These are phyloP conservation scores for Xylaria sp. DNA, from an alignment of 2,329 filamentous ascomycete genomes.

Conservation along the genomic window DNA sequence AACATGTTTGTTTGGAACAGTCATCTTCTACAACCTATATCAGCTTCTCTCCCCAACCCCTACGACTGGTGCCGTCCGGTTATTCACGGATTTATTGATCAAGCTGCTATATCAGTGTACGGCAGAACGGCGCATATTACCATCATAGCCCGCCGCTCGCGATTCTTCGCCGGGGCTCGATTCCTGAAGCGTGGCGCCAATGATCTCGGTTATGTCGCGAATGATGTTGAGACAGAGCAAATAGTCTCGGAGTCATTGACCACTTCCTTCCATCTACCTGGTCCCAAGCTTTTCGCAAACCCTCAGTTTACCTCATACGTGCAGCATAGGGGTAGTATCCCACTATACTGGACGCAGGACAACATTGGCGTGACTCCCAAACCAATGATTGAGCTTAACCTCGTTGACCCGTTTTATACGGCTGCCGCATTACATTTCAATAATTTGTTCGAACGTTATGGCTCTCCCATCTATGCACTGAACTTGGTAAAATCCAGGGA, in stretches of 20 bases:
- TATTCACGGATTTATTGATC: slow-evolving; percentile 95
- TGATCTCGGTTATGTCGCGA: slow-evolving; percentile 93
- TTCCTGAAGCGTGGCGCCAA: slow-evolving; percentile 96
- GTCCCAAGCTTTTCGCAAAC: slow-evolving; percentile 82
- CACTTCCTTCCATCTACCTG: slow-evolving; percentile 93
- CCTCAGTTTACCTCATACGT: slow-evolving; percentile 95
- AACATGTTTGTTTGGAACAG: slow-evolving; percentile 99
- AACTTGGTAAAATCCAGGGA: slow-evolving; percentile 92
- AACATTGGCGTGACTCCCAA: slow-evolving; percentile 95
- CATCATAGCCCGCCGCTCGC: slow-evolving; percentile 88
- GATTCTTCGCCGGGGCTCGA: slow-evolving; percentile 91
- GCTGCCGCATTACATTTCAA: slow-evolving; percentile 95
- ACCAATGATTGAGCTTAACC: slow-evolving; percentile 91
- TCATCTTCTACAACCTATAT: slow-evolving; percentile 80
- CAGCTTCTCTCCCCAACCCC: slow-evolving; percentile 72
- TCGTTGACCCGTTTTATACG: slow-evolving; percentile 95
- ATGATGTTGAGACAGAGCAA: slow-evolving; percentile 98
- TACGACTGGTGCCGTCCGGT: slow-evolving; percentile 97
- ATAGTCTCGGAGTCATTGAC: slow-evolving; percentile 94
- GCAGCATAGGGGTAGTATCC: slow-evolving; percentile 95
- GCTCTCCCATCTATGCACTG: slow-evolving; percentile 86
- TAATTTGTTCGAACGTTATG: slow-evolving; percentile 91
- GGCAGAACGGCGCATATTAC: slow-evolving; percentile 90
- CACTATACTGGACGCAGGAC: slow-evolving; percentile 96
- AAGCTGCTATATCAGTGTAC: slow-evolving; percentile 84